These are phyloP conservation scores for Cystobasidium ongulense DNA, from an alignment of 768 basidiomycete genomes.

Conservation along the genomic window DNA sequence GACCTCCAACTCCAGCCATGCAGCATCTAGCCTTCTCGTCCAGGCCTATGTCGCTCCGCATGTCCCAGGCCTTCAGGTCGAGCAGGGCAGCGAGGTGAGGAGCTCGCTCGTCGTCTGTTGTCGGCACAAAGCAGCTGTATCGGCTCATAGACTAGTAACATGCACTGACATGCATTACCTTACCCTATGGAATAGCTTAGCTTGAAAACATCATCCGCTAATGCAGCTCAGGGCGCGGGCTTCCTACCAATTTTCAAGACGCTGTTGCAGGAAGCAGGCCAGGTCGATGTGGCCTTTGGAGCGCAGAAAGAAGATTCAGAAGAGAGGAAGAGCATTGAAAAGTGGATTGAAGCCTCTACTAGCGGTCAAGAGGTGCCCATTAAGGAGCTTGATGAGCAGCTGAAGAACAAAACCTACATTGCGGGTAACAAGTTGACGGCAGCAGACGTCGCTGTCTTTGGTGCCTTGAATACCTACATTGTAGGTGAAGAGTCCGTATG, in stretches of 20 bases:
- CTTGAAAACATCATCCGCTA: constrained; percentile 25
- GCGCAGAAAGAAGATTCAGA: constrained; percentile 14
- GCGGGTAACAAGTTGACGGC: constrained; percentile 75
- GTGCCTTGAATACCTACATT: constrained; percentile 69
- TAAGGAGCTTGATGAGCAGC: constrained; percentile 63
- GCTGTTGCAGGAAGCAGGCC: constrained; percentile 36
- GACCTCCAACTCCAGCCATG: neutral
- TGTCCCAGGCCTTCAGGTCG: neutral
- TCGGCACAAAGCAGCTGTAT: too few relatives aligned
- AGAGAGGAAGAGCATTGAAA: constrained; percentile 53
- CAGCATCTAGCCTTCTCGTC: constrained; percentile 12
- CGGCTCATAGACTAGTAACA: neutral
- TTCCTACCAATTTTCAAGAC: constrained; percentile 14
- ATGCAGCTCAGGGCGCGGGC: constrained; percentile 24
- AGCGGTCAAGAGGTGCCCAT: constrained; percentile 38
- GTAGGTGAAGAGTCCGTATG: too few relatives aligned
- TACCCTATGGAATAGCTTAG: constrained; percentile 28
- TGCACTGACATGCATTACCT: neutral
- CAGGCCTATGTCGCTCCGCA: constrained; percentile 10
- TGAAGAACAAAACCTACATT: constrained; percentile 73
- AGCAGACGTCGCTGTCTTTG: constrained; percentile 85
- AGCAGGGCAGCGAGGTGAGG: neutral
- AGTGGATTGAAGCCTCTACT: constrained; percentile 51
- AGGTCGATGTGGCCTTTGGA: constrained; percentile 38
- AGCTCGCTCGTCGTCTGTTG: neutral